phyloP scores from a whole-genome alignment of 768 basidiomycete species.

The Auriscalpium microsporum region DNA sequence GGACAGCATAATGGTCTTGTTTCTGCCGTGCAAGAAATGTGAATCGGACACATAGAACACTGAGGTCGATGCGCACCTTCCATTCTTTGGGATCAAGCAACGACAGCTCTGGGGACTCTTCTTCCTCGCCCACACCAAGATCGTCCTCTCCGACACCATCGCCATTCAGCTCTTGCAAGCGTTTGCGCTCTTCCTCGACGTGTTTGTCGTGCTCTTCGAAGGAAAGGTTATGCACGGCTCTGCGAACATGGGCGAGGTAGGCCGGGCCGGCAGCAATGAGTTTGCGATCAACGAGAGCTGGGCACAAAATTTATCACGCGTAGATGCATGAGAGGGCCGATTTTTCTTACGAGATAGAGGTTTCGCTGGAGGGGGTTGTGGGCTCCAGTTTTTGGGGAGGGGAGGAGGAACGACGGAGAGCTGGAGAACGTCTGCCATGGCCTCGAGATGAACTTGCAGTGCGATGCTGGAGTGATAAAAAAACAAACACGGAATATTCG shows the following conservation, averaged over 20 bases:
- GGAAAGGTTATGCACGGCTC: conserved; percentile 64
- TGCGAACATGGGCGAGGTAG: conserved; percentile 74
- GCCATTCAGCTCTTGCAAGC: conserved; percentile 40
- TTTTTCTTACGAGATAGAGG: too few species aligned
- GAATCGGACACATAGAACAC: not conserved
- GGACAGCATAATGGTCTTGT: conserved; percentile 97
- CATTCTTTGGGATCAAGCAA: conserved; percentile 93
- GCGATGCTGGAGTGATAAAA: too few species aligned
- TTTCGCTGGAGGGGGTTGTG: too few species aligned
- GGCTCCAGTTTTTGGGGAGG: too few species aligned
- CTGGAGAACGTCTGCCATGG: too few species aligned
- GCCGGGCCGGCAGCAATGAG: conserved; percentile 85
- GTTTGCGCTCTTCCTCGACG: conserved; percentile 44
- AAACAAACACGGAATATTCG: too few species aligned
- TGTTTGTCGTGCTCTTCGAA: conserved; percentile 79
- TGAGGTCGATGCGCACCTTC: conserved; percentile 55
- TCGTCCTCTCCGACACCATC: conserved; percentile 62
- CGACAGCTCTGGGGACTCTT: conserved; percentile 63
- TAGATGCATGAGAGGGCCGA: too few species aligned
- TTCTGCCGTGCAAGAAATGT: conserved; percentile 42
- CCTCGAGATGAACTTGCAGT: too few species aligned
- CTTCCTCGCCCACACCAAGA: conserved; percentile 88
- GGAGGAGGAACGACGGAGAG: too few species aligned
- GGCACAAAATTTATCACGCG: too few species aligned
- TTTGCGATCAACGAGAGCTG: conserved; percentile 35